Evolutionary conservation across 176 grass and related monocot genomes (phyloP).

Genomic region (Cocos nucifera): DNA sequence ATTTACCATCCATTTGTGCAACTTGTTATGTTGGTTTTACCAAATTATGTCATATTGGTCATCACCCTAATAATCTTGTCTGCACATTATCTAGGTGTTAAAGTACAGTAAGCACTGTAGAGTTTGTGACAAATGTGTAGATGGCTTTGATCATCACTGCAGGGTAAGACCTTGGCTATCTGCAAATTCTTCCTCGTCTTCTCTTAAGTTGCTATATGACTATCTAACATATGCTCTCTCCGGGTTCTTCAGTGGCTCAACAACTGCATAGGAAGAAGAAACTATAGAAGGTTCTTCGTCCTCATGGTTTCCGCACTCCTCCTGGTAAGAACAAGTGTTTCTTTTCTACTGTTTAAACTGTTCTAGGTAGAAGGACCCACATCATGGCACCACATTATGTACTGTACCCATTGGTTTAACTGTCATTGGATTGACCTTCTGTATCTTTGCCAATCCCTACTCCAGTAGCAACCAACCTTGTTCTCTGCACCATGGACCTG

Average conservation of each 20-base stretch:
- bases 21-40: too few relatives aligned
- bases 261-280: conserved; percentile 93
- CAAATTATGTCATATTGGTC: too few relatives aligned
- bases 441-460: too few relatives aligned
- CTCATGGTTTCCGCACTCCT: conserved; percentile 78
- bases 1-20: too few relatives aligned
- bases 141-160: conserved; percentile 98
- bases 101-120: conserved; percentile 98
- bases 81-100: conserved; percentile 47
- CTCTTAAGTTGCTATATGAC: too few relatives aligned
- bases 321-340: conserved; percentile 42
- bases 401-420: too few relatives aligned
- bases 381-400: too few relatives aligned
- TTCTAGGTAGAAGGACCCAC: not conserved
- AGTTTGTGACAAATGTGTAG: conserved; percentile 97
- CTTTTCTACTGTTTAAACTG: conserved; percentile 3
- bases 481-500: conserved; percentile 7
- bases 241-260: conserved; percentile 71
- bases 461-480: not conserved
- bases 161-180: conserved; percentile 37
- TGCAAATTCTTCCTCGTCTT: too few relatives aligned
- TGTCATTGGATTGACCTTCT: too few relatives aligned
- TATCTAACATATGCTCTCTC: not conserved
- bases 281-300: conserved; percentile 81
- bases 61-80: too few relatives aligned